Evolutionary conservation across 177 flowering plant species (phyloP).

Genomic region (Tripterygium wilfordii): DNA sequence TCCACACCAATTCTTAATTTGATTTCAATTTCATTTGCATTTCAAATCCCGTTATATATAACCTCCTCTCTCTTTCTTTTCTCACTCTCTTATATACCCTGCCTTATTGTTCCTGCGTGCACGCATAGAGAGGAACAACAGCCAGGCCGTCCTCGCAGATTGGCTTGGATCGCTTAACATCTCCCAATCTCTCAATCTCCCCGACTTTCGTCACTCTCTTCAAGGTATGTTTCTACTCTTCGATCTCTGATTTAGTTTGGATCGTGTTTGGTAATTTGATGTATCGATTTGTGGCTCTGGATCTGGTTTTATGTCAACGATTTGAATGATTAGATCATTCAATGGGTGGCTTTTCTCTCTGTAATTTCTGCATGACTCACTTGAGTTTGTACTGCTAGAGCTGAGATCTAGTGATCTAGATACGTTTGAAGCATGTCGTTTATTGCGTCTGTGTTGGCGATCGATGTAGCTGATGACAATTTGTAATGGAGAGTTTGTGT

Average conservation of each 20-base stretch:
- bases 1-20: too few relatives aligned
- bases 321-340: not conserved
- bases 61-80: conserved; percentile 1
- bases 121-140: not conserved
- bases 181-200: too few relatives aligned
- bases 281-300: not conserved
- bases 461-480: not conserved
- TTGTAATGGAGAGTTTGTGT: too few relatives aligned
- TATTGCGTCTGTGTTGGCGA: not conserved
- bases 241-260: not conserved
- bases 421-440: not conserved
- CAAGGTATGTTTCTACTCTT: too few relatives aligned
- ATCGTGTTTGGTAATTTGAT: not conserved
- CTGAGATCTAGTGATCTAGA: conserved; percentile 7
- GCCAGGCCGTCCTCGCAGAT: conserved; percentile 7
- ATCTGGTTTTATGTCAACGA: not conserved
- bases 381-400: not conserved
- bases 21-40: conserved; percentile 20
- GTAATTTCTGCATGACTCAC: not conserved
- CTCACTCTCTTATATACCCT: conserved; percentile 4
- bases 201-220: conserved; percentile 1
- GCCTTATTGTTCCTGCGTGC: not conserved
- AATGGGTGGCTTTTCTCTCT: not conserved
- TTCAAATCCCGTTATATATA: conserved; percentile 8
- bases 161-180: conserved; percentile 8